A percentile compares a stretch with the other conserved stretches of the same genome.
These are phyloP conservation scores for Phenoliferia sp. DNA, from an alignment of 1,284 basidiomycete species.

Conservation along the genomic window DNA sequence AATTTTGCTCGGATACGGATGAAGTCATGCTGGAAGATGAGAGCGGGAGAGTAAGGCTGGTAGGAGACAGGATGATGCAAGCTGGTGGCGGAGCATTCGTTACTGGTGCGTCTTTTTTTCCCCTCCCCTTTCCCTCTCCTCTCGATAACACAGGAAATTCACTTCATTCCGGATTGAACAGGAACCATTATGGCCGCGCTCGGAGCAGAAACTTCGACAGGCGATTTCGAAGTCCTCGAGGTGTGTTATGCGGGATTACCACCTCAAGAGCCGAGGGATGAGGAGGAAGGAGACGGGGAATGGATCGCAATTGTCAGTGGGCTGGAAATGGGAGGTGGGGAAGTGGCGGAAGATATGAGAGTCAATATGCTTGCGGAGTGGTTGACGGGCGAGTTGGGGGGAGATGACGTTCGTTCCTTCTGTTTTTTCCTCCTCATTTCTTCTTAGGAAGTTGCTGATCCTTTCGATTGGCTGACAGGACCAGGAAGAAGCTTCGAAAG, in stretches of 20 bases:
- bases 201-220: conserved; percentile 78
- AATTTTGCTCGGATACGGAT: conserved; percentile 74
- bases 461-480: conserved; percentile 47
- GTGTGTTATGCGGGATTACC: conserved; percentile 78
- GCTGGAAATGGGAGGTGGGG: conserved; percentile 57
- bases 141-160: neutral
- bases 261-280: conserved; percentile 49
- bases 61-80: conserved; percentile 56
- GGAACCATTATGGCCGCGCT: conserved; percentile 82
- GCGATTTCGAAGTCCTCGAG: conserved; percentile 94
- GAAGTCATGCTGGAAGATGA: conserved; percentile 90
- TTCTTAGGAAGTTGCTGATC: neutral
- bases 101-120: conserved; percentile 51
- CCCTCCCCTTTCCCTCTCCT: neutral
- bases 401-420: conserved; percentile 49
- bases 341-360: conserved; percentile 61
- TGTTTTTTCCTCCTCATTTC: neutral
- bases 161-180: conserved; percentile 15
- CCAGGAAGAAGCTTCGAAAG: conserved; percentile 59
- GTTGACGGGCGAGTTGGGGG: conserved; percentile 77
- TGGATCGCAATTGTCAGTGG: conserved; percentile 86
- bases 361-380: conserved; percentile 81
- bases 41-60: conserved; percentile 81
- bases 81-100: conserved; percentile 61
- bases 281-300: conserved; percentile 43